Percentiles rank a stretch among this genome's conserved stretches.
phyloP scores from a whole-genome alignment of 2,329 filamentous ascomycete genomes.

The Hypoxylon sp. region DNA sequence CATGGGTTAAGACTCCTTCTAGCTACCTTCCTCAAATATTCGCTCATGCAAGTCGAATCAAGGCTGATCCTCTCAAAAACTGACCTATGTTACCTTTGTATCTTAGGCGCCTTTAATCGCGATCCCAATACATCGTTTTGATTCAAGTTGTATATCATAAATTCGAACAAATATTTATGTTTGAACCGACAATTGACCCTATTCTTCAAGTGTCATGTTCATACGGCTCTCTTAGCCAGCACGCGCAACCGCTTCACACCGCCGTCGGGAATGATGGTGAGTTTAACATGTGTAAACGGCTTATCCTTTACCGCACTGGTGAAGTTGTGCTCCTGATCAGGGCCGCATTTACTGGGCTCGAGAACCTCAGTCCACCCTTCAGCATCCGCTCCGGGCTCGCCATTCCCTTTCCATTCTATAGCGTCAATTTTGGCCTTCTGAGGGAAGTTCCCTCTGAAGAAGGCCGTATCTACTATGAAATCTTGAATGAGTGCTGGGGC shows the following conservation, averaged over 20 bases:
- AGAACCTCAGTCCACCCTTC: conserved; percentile 76
- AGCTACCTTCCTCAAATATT: not conserved
- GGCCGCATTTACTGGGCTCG: conserved; percentile 75
- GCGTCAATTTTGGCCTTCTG: conserved; percentile 78
- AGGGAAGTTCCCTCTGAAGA: conserved; percentile 87
- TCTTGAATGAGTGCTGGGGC: conserved; percentile 73
- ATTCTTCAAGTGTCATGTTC: conserved; percentile 13
- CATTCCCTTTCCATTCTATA: conserved; percentile 66
- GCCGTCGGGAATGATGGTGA: conserved; percentile 93
- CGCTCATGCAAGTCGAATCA: not conserved
- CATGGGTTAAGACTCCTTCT: not conserved
- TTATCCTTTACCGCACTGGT: conserved; percentile 66
- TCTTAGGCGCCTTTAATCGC: not conserved
- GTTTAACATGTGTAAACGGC: conserved; percentile 84
- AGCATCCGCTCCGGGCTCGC: conserved; percentile 69
- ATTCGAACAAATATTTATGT: conserved; percentile 9
- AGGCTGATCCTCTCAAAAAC: not conserved
- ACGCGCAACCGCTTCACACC: conserved; percentile 90
- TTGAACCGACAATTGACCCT: not conserved
- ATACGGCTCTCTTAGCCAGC: conserved; percentile 71
- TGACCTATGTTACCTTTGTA: not conserved
- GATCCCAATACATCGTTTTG: not conserved
- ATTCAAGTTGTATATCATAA: not conserved
- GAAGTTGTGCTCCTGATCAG: conserved; percentile 80
- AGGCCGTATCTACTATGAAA: conserved; percentile 82